Conservation (phyloP, 495 filamentous ascomycete species). For the Penicillium canariense region DNA sequence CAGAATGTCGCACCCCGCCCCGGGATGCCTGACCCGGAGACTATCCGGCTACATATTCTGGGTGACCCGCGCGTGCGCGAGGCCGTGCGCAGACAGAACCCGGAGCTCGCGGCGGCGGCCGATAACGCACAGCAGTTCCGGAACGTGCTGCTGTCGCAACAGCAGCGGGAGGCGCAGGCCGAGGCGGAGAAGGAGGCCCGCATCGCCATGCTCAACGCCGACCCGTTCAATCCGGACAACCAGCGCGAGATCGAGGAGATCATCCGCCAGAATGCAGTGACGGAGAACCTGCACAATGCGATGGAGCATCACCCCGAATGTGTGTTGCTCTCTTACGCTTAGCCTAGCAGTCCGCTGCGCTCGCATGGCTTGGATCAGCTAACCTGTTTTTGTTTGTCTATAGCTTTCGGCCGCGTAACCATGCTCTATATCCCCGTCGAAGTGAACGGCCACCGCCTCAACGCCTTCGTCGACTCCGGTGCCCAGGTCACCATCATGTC, state of each 20-base stretch:
- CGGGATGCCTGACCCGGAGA: constrained; percentile 68
- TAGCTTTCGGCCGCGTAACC: constrained; percentile 88
- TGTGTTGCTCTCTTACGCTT: constrained; percentile 37
- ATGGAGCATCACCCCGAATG: constrained; percentile 97
- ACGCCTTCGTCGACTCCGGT: constrained; percentile 96
- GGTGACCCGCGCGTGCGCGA: constrained; percentile 70
- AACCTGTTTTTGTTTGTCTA: background rate
- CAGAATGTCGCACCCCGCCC: constrained; percentile 42
- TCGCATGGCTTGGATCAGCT: background rate
- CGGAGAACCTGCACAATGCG: constrained; percentile 91
- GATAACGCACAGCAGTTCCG: constrained; percentile 75
- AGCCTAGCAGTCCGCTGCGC: background rate
- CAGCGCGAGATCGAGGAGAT: constrained; percentile 95
- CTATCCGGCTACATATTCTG: constrained; percentile 76
- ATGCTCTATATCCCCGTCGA: constrained; percentile 97
- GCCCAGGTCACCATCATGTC: constrained; percentile 99
- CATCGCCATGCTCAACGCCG: constrained; percentile 77
- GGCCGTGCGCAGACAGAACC: constrained; percentile 65
- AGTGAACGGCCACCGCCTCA: constrained; percentile 87
- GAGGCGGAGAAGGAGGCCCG: constrained; percentile 76
- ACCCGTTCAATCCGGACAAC: constrained; percentile 87
- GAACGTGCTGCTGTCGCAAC: constrained; percentile 61
- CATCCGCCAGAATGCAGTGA: constrained; percentile 88
- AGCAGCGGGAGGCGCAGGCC: constrained; percentile 63
- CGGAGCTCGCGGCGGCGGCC: constrained; percentile 73